These are phyloP conservation scores for Aurifilum marmelostoma DNA, from an alignment of 2,329 filamentous ascomycete genomes.

Conservation along the genomic window DNA sequence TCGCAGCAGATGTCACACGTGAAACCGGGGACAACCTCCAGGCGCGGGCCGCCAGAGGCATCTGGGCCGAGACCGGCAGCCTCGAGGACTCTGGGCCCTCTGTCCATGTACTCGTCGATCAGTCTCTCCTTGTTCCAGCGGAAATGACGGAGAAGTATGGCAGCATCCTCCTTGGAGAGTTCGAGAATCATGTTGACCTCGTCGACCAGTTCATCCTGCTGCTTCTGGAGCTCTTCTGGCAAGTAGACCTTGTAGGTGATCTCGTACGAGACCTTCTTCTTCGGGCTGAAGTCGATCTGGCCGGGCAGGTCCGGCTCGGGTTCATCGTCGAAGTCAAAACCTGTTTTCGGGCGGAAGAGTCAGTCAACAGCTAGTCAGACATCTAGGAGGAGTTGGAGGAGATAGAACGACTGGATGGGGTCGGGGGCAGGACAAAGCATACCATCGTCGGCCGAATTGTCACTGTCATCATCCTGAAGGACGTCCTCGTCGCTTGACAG, in stretches of 20 bases:
- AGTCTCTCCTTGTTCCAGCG: constrained; percentile 96
- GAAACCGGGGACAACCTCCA: constrained; percentile 76
- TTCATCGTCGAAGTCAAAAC: constrained; percentile 64
- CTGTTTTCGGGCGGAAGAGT: constrained; percentile 38
- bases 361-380: constrained; percentile 20
- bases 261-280: constrained; percentile 76
- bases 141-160: constrained; percentile 85
- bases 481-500: constrained; percentile 78
- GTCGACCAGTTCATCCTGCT: constrained; percentile 83
- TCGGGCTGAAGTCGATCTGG: constrained; percentile 67
- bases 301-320: constrained; percentile 58
- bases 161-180: constrained; percentile 84
- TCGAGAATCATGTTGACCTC: constrained; percentile 92
- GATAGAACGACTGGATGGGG: constrained; percentile 19
- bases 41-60: constrained; percentile 63
- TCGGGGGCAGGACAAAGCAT: constrained; percentile 30
- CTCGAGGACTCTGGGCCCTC: constrained; percentile 76
- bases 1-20: constrained; percentile 96
- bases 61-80: constrained; percentile 77
- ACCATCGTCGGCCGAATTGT: constrained; percentile 65
- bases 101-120: constrained; percentile 96
- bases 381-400: constrained; percentile 15
- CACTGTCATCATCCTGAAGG: constrained; percentile 72
- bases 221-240: constrained; percentile 78
- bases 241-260: constrained; percentile 82